Percentiles rank a stretch among this genome's conserved stretches.
Evolutionary conservation across 345 rosid genomes (phyloP).

Genomic region (Xanthoceras sorbifolium): DNA sequence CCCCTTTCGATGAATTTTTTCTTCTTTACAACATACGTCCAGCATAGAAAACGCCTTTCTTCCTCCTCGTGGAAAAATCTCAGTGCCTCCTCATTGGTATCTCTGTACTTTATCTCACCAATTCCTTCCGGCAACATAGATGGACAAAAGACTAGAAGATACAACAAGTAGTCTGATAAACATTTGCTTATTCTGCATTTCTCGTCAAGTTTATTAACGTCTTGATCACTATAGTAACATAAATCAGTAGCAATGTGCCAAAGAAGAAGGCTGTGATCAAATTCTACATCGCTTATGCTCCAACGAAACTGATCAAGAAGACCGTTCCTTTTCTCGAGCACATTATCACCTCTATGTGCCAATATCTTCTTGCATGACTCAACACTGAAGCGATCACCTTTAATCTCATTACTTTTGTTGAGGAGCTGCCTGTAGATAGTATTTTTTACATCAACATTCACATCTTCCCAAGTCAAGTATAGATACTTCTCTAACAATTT

Average conservation of each 20-base stretch:
- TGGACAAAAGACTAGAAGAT: constrained; percentile 7
- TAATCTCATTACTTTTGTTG: background rate
- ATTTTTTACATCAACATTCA: background rate
- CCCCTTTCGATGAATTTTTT: background rate
- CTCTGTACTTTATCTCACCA: constrained; percentile 1
- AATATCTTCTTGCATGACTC: background rate
- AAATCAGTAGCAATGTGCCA: constrained; percentile 37
- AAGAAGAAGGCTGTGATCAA: constrained; percentile 24
- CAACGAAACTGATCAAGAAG: background rate
- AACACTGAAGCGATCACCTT: rapidly evolving
- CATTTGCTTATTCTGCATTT: constrained; percentile 20
- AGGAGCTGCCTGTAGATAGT: constrained; percentile 15
- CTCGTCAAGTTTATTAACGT: background rate
- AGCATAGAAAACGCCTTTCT: background rate
- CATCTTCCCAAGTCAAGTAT: constrained; percentile 1
- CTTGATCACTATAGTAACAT: constrained; percentile 16
- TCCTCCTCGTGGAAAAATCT: background rate
- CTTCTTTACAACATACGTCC: no score
- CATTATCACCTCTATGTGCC: constrained; percentile 10
- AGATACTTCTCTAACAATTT: background rate
- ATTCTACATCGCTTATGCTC: constrained; percentile 17
- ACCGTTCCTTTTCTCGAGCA: background rate
- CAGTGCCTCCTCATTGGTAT: constrained; percentile 15
- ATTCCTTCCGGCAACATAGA: constrained; percentile 26
- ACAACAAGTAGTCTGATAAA: constrained; percentile 20